phyloP scores from a whole-genome alignment of 345 rosid genomes.

The Gossypium herbaceum region DNA sequence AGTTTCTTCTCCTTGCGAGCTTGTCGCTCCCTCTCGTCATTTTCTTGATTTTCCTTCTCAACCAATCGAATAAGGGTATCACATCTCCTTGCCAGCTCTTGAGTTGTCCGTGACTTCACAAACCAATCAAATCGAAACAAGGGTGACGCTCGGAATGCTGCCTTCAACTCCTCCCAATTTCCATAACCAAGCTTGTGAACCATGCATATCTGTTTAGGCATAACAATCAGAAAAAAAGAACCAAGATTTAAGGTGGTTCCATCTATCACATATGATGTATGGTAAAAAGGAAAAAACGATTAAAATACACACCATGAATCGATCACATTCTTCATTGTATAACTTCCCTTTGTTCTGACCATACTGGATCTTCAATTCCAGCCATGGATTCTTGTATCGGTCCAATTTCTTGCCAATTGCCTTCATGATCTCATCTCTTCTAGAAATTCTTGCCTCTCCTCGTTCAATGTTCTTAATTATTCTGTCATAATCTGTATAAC shows the following conservation, averaged over 20 bases:
- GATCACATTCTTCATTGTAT: conserved; percentile 86
- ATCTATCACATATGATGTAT: neutral
- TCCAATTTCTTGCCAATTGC: conserved; percentile 97
- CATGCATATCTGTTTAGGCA: conserved; percentile 75
- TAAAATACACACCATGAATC: conserved; percentile 13
- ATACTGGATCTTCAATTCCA: conserved; percentile 93
- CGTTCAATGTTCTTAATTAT: conserved; percentile 96
- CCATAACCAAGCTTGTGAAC: conserved; percentile 98
- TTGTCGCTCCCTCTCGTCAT: conserved; percentile 93
- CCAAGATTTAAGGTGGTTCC: conserved; percentile 33
- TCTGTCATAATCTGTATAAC: conserved; percentile 71
- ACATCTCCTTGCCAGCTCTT: conserved; percentile 94
- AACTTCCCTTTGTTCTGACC: conserved; percentile 98
- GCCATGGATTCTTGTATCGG: conserved; percentile 98
- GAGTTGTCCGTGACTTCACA: conserved; percentile 91
- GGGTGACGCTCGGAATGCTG: conserved; percentile 78
- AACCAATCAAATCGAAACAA: conserved; percentile 96
- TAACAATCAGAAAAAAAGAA: conserved; percentile 12
- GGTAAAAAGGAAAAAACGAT: neutral
- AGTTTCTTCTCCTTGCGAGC: conserved; percentile 98
- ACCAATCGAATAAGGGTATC: conserved; percentile 91
- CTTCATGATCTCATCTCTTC: conserved; percentile 98
- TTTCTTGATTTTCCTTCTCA: conserved; percentile 98
- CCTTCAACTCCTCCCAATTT: conserved; percentile 97
- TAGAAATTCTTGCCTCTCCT: conserved; percentile 94